Conservation (phyloP, 2,329 filamentous ascomycete species). For the Leptographium radiaticola region DNA sequence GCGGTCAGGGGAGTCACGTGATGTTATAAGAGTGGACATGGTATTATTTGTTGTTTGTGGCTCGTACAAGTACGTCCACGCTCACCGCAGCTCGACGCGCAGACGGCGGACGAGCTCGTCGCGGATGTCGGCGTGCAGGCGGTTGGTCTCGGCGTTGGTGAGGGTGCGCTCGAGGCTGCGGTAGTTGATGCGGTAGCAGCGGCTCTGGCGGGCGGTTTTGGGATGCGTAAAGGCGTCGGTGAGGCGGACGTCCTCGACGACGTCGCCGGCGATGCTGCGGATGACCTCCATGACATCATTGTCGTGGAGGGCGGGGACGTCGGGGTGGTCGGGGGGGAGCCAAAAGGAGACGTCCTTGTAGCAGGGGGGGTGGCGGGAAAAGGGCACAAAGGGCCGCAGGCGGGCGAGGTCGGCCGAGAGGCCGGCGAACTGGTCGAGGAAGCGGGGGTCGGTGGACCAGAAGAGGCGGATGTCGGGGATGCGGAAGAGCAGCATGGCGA, state of each 20-base stretch:
- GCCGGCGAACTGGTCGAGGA: slow-evolving; percentile 70
- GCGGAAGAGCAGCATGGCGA: slow-evolving; percentile 93
- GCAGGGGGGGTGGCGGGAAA: slow-evolving; percentile 83
- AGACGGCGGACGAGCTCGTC: slow-evolving; percentile 53
- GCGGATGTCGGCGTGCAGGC: slow-evolving; percentile 57
- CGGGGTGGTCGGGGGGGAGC: slow-evolving; percentile 30
- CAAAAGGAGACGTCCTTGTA: slow-evolving; percentile 93
- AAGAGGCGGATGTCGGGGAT: slow-evolving; percentile 95
- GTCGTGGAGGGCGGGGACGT: slow-evolving; percentile 50
- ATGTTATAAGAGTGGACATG: too few species aligned
- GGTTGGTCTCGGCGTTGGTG: slow-evolving; percentile 69
- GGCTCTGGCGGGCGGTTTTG: slow-evolving; percentile 66
- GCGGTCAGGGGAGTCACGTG: too few species aligned
- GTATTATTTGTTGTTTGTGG: too few species aligned
- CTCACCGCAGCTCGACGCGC: slow-evolving; percentile 69
- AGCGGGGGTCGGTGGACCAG: slow-evolving; percentile 78
- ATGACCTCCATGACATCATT: slow-evolving; percentile 98
- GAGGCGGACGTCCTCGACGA: slow-evolving; percentile 75
- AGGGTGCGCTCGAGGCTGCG: slow-evolving; percentile 82
- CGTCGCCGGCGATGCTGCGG: slow-evolving; percentile 65
- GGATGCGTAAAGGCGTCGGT: slow-evolving; percentile 84
- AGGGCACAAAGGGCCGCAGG: slow-evolving; percentile 60
- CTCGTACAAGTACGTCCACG: too few species aligned
- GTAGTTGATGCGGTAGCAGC: slow-evolving; percentile 92
- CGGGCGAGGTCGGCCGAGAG: slow-evolving; percentile 36